Base-by-base conservation (phyloP, 2,329 filamentous ascomycete genomes). In the Colletotrichum filicis region DNA sequence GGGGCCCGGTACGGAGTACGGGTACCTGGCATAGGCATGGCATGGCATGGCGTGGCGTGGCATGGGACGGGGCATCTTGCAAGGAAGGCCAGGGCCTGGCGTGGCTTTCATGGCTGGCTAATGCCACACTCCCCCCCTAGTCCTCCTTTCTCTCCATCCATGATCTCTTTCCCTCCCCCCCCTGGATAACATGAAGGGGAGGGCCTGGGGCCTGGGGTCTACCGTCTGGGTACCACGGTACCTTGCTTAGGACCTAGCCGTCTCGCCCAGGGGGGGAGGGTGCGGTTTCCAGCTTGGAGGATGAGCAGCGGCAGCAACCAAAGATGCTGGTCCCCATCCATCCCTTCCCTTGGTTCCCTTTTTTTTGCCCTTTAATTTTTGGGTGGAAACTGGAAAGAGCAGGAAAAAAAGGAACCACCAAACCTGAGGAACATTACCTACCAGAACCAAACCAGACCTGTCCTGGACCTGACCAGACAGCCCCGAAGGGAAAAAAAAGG, bases 331-430 rank as follows among this genome's bases (percentile, higher is more conserved):
- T 42, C 52, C 28, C 28, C 35, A 42, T 42, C 28, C 52, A 11
- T 37, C 70, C 60, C 59, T 65, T 64, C 70, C 42, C 62, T 63
- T 64, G 56, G 66, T 63, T 70, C 60, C 70, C 66, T 56, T 72
- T 68, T 68, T 63, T 59, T 53, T 68, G 65, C 69, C 69, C 69
- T 73, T 69, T 70, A 73, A 70, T 69, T 64, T 73, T 69, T 69
- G 5, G 42, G 55, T 65, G 66, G 53, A 72, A 72, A 69, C 32
- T 64, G 42, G 58, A 69, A 73, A 73, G 66, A 66, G 69, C 16
- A 42, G 66, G 55, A 73, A 72, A 69, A 42, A 42, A 46, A 46
- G 42, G 16, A 46, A 46, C 42, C 42, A 73, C 70, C 66, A 73
- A 70, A 73, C 70, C 70, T 73, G 55, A 73, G 70, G 66, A 70